Evolutionary conservation across 2,329 filamentous ascomycete species (phyloP).

Genomic region (Sarocladium oryzae): DNA sequence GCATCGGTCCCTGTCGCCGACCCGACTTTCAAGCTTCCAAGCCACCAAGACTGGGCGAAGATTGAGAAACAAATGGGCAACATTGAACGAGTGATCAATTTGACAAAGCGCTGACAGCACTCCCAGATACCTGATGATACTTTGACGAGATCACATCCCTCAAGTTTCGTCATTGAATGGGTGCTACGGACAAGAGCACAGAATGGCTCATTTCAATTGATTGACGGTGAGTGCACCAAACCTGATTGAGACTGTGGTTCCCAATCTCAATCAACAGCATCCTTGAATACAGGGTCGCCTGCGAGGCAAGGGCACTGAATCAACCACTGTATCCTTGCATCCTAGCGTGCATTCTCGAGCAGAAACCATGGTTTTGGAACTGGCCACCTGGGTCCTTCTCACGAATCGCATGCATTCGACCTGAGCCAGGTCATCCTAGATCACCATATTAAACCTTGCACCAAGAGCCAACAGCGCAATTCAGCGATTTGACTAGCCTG

Average conservation of each 20-base stretch:
- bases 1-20: neutral
- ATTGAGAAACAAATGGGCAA: too few relatives aligned
- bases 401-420: too few relatives aligned
- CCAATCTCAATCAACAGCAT: constrained; percentile 1
- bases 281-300: neutral
- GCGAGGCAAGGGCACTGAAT: neutral
- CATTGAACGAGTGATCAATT: too few relatives aligned
- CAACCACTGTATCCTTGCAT: neutral
- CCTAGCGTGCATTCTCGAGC: neutral
- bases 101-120: too few relatives aligned
- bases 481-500: too few relatives aligned
- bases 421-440: too few relatives aligned
- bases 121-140: too few relatives aligned
- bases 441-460: neutral
- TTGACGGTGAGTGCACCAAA: neutral
- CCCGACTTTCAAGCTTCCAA: neutral
- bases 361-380: too few relatives aligned
- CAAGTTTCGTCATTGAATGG: neutral
- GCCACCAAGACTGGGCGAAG: neutral
- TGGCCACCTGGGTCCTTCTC: too few relatives aligned
- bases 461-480: neutral
- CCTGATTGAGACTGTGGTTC: neutral
- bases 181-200: neutral
- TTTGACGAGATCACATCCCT: too few relatives aligned
- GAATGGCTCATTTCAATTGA: neutral